phyloP scores from a whole-genome alignment of 1,139 yeast species.

The Blastobotrys aristatus region DNA sequence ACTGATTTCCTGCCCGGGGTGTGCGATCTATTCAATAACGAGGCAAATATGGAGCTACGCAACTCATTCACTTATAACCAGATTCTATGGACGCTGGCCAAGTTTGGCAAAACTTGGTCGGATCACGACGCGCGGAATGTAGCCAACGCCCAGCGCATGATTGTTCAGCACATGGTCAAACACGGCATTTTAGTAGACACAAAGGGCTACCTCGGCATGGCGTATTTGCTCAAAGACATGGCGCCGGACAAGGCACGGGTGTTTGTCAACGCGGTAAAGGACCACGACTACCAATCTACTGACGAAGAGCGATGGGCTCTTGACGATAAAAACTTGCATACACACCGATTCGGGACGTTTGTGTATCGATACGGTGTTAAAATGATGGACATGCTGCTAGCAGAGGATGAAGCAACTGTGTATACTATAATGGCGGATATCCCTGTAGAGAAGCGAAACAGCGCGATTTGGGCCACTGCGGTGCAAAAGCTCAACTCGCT shows the following conservation, averaged over 20 bases:
- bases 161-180: slow-evolving; percentile 24
- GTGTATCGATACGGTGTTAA: slow-evolving; percentile 24
- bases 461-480: slow-evolving; percentile 24
- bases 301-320: slow-evolving; percentile 21
- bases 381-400: slow-evolving; percentile 20
- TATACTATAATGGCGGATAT: slow-evolving; percentile 14
- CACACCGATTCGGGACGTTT: slow-evolving; percentile 20
- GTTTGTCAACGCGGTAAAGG: slow-evolving; percentile 21
- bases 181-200: slow-evolving; percentile 25
- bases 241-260: slow-evolving; percentile 21
- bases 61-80: slow-evolving; percentile 25
- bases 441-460: slow-evolving; percentile 13
- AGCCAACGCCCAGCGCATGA: slow-evolving; percentile 25
- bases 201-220: slow-evolving; percentile 32
- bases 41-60: slow-evolving; percentile 15
- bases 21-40: slow-evolving; percentile 23
- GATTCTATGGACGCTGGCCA: slow-evolving; percentile 29
- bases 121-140: slow-evolving; percentile 22
- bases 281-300: slow-evolving; percentile 25
- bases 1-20: slow-evolving; percentile 30
- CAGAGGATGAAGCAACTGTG: slow-evolving; percentile 19
- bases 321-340: slow-evolving; percentile 7
- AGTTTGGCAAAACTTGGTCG: slow-evolving; percentile 29
- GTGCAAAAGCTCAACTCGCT: slow-evolving; percentile 21
- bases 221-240: slow-evolving; percentile 22